Evolutionary conservation across 257 asterid species (phyloP).

Genomic region (Solanum clarkiae): DNA sequence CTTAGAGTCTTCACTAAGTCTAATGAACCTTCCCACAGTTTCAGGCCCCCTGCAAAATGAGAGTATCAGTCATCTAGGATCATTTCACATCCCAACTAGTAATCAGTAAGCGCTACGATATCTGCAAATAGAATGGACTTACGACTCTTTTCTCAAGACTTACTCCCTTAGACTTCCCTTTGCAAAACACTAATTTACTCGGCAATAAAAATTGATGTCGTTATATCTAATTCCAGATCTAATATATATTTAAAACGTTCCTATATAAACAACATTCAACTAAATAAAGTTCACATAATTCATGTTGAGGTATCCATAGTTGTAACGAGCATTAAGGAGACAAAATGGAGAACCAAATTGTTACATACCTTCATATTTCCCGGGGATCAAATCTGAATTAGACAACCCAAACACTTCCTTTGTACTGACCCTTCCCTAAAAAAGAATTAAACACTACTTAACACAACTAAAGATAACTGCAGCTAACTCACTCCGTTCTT

Average conservation of each 20-base stretch:
- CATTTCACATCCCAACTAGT: not conserved
- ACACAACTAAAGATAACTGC: not conserved
- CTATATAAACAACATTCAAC: not conserved
- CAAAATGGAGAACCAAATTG: not conserved
- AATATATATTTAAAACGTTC: not conserved
- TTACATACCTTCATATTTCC: slow-evolving; percentile 82
- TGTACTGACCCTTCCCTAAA: slow-evolving; percentile 87
- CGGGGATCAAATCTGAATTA: slow-evolving; percentile 89
- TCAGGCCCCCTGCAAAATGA: slow-evolving; percentile 62
- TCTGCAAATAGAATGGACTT: not conserved
- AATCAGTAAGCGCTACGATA: not conserved
- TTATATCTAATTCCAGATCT: not conserved
- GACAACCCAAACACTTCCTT: slow-evolving; percentile 69
- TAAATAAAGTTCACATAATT: not conserved
- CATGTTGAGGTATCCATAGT: not conserved
- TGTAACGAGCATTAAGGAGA: not conserved
- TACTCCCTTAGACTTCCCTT: not conserved
- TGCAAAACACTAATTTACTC: not conserved
- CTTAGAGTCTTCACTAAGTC: slow-evolving; percentile 59
- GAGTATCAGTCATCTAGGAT: not conserved
- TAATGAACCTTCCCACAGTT: slow-evolving; percentile 91
- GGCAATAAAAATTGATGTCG: not conserved
- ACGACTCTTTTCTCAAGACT: not conserved
- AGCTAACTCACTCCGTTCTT: not conserved
- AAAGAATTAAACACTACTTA: not conserved